phyloP scores from a whole-genome alignment of 164 flowering plant species.

The Nelumbo lutea region DNA sequence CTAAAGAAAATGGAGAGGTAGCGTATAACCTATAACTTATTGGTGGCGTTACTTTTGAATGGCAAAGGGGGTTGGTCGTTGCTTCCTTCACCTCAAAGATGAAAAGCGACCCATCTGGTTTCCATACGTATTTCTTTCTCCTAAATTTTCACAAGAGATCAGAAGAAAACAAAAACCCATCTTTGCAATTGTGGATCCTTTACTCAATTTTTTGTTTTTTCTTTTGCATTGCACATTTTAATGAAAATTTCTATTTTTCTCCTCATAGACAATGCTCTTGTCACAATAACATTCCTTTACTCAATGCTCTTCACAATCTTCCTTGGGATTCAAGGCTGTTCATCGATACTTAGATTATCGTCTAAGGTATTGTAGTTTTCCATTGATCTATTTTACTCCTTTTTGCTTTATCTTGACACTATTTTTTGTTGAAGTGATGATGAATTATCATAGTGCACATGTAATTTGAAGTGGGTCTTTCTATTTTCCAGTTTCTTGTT shows the following conservation, averaged over 20 bases:
- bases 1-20: too few species aligned
- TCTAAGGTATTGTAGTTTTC: constrained; percentile 48
- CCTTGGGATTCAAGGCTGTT: constrained; percentile 71
- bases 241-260: not conserved
- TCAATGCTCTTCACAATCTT: constrained; percentile 61
- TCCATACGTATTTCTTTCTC: constrained; percentile 43
- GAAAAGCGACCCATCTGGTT: constrained; percentile 99
- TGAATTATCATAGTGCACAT: not conserved
- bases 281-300: constrained; percentile 59
- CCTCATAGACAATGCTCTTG: constrained; percentile 81
- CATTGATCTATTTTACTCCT: not conserved
- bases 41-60: too few species aligned
- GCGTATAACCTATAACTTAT: too few species aligned
- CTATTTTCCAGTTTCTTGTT: not conserved
- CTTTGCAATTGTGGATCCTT: constrained; percentile 3
- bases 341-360: constrained; percentile 56
- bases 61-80: constrained; percentile 16
- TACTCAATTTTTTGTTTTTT: not conserved
- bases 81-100: constrained; percentile 40
- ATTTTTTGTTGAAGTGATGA: not conserved
- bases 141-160: not conserved
- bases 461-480: constrained; percentile 4
- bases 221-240: constrained; percentile 1
- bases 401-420: not conserved
- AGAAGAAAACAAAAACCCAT: not conserved